Evolutionary conservation across 805 yeast species (phyloP), one percentile per base, ranked within the genome.

Genomic region (Metschnikowia proteae): DNA sequence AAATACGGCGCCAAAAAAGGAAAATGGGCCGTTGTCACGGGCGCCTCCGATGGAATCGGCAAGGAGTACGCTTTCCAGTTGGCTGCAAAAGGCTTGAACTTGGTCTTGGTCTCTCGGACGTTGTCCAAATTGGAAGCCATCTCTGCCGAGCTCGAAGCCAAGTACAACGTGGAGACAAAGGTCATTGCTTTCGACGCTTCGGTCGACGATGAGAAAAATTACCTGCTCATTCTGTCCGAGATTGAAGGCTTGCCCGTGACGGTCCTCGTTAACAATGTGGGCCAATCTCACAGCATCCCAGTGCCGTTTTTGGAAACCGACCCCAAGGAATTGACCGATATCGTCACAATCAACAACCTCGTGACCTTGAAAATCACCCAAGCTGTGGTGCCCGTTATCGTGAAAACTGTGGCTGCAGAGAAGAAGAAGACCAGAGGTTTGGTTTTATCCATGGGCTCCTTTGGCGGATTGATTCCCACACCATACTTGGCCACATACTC

Each of bases 21-120:
- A 27, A 74, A 79, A 36, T 94, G 97, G 92, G 97, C 97, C n/a
- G 86, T 94, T 30, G 80, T 94, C 13, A 94, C 99, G 5, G 99
- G 99, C 50, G 95, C 97, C 3, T 88, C 97, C 42, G 98, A 94
- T 65, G 99, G 99, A 32, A 86, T 94, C 61, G 99, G 99, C 49
- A 89, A 91, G 64, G 96, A 94, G 66, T 94, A 80, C 63, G 84
- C 97, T 1, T 62, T 70, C 26, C 98, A 92, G 70, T 77, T 94
- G 67, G 99, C 98, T 9, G 67, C 76, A 46, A 82, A 79, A 55
- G 96, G 96, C 1, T 85, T 91, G 66, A 91, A 90, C 58, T 66
- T 94, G 41, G 83, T 88, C 9, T 76, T 94, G 56, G 83, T 92
- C 11, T 87, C 97, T 26, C 82, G 99, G 70, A 89, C 96, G 13